Percentiles rank a stretch among this genome's conserved stretches.
Conservation (phyloP, 169 alveolate genomes). For the Eimeria falciformis region DNA sequence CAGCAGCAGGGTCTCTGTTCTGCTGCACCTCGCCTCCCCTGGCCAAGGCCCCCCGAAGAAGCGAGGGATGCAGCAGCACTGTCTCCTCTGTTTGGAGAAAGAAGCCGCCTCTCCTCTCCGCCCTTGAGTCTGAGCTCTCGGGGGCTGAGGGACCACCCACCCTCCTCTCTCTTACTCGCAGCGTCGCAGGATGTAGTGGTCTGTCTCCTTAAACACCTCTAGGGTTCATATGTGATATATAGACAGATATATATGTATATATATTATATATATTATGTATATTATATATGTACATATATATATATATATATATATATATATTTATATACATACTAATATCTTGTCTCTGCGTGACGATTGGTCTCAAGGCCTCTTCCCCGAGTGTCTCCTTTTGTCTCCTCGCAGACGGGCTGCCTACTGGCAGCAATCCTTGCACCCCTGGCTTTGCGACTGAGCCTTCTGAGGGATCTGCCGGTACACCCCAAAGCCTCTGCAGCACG, state of each 20-base stretch:
- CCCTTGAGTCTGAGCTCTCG: background rate
- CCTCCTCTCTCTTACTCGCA: background rate
- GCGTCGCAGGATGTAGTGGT: background rate
- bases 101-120: background rate
- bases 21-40: background rate
- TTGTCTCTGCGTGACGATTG: too few relatives aligned
- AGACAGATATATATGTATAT: too few relatives aligned
- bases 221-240: too few relatives aligned
- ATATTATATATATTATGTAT: too few relatives aligned
- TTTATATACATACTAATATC: too few relatives aligned
- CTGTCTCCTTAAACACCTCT: too few relatives aligned
- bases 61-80: background rate
- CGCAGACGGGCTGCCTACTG: background rate
- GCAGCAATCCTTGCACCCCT: background rate
- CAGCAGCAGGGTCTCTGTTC: background rate
- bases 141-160: background rate
- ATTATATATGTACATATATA: background rate
- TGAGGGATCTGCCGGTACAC: background rate
- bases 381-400: too few relatives aligned
- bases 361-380: too few relatives aligned
- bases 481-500: background rate
- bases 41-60: conserved; percentile 6
- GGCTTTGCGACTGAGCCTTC: background rate
- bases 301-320: background rate
- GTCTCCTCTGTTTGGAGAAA: background rate